Base-by-base conservation (phyloP, 257 asterid species). In the Mitragyna speciosa region DNA sequence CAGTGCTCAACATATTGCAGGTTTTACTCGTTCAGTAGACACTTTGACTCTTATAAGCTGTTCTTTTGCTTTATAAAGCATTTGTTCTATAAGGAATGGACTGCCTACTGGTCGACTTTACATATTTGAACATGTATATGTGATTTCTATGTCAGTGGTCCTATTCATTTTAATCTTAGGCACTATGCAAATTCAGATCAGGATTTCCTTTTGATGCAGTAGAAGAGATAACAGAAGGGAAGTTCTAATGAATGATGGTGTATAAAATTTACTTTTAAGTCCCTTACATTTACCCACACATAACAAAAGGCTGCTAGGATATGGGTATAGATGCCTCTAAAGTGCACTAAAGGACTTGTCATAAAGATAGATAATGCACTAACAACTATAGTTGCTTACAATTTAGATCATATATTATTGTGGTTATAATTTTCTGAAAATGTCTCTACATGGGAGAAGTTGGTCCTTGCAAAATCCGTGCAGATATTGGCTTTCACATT, bases 1-100 rank as follows among this genome's bases (percentile, higher is more conserved):
- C 95, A 41, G 99, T 96, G 84, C 99, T 94, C 49, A 94, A 96
- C 81, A 96, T 96, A 78, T 87, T 96, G 86, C 99, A 96, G 99
- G 99, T 96, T 6, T 78, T 82, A 3, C 31, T 70, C 68, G 17
- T 45, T 43, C 22, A 70, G 12, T 52, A 20, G 47, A 41, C n/a
- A 12, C 11, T 24, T 1, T n/a, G 41, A 33, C 45, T 68, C 59
- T 31, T 72, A 31, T 47, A 8, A 17, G 54, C 15, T 39, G 58
- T 6, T 31, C 36, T 65, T 39, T 75, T 26, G 65, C 48, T 28
- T 66, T 49, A 19, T 66, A 33, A 52, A 66, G 63, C 61, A 11
- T 48, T 68, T 47, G 14, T 24, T 68, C 41, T 12, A 8, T 45
- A 15, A 12, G n/a, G 4, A 69, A 69, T 49, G 70, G 45, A 51